A percentile compares a stretch with the other conserved stretches of the same genome.
Evolutionary conservation across 2,329 filamentous ascomycete species (phyloP).

Genomic region (Phaeoacremonium minimum): DNA sequence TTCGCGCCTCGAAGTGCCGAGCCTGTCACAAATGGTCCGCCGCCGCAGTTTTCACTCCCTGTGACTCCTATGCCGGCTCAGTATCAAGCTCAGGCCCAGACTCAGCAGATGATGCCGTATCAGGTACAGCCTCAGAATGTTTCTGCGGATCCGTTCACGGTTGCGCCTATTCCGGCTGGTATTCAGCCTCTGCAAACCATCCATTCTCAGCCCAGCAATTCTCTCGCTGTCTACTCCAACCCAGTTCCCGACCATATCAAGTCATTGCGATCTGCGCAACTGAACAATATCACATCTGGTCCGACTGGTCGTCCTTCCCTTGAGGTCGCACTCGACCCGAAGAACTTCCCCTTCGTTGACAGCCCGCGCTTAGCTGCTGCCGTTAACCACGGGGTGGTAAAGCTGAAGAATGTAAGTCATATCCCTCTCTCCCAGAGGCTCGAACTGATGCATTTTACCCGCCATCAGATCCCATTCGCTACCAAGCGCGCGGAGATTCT

Average conservation of each 20-base stretch:
- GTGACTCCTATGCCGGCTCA: not conserved
- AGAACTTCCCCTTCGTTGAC: conserved; percentile 44
- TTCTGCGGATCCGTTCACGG: conserved; percentile 7
- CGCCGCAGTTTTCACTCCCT: conserved; percentile 31
- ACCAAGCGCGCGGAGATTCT: conserved; percentile 50
- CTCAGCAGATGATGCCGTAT: not conserved
- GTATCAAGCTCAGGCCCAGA: not conserved
- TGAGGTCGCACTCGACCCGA: conserved; percentile 26
- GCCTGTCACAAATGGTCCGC: conserved; percentile 20
- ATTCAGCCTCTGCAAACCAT: conserved; percentile 8
- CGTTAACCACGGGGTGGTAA: conserved; percentile 37
- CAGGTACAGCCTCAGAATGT: not conserved
- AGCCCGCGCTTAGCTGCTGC: conserved; percentile 22
- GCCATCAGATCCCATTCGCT: conserved; percentile 48
- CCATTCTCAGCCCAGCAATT: not conserved
- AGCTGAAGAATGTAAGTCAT: conserved; percentile 44
- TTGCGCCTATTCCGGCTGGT: conserved; percentile 3
- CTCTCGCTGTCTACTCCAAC: conserved; percentile 2
- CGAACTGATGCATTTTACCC: not conserved
- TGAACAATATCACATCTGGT: conserved; percentile 30
- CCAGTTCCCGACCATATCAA: conserved; percentile 13
- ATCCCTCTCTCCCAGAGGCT: not conserved
- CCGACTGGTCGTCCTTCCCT: conserved; percentile 26
- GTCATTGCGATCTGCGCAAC: conserved; percentile 26
- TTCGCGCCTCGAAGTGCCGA: conserved; percentile 30